Evolutionary conservation across 768 basidiomycete species (phyloP), one percentile per base, ranked within the genome.

Genomic region (Mycena indigotica): DNA sequence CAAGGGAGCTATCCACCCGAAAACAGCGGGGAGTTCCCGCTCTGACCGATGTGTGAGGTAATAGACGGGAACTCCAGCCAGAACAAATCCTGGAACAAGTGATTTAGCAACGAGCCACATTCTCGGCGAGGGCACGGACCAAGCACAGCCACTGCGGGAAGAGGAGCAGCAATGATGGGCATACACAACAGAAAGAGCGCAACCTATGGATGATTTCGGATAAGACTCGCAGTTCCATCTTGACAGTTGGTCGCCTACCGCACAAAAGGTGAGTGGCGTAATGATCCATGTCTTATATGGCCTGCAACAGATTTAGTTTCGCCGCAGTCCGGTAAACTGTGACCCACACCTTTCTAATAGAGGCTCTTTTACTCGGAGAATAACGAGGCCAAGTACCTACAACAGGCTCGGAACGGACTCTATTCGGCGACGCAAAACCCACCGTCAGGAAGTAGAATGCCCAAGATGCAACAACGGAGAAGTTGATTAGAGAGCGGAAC

Each of bases 251-350:
- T n/a, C n/a, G n/a, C n/a, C n/a, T n/a, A n/a, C 93, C 28, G 81
- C 87, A 66, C 94, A 96, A 72, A 98, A 98, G 4, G 79, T 85
- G 28, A 98, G 76, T 1, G 96, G 96, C 0, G 96, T 98, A 32
- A 84, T 81, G 29, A 97, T 89, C 87, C 88, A 97, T 4, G 93
- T 91, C 66, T 85, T 91, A 70, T 98, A 98, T 2, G 96, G 96
- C 56, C 95, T 91, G 60, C n/a, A 63, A 10, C 12, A 51, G 12
- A 40, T 32, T 44, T 39, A 6, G 45, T 30, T 21, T 28, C 48
- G 19, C 38, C 16, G 49, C 13, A 54, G 25, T 46, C 44, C 24
- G 41, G 41, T 44, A 38, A 38, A 38, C 41, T 21, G 19, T 21
- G n/a, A 53, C 5, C 26, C 73, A 54, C 55, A 85, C 91, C 93